These are phyloP conservation scores for Xylaria sp. DNA, from an alignment of 2,329 filamentous ascomycete genomes.

Conservation along the genomic window DNA sequence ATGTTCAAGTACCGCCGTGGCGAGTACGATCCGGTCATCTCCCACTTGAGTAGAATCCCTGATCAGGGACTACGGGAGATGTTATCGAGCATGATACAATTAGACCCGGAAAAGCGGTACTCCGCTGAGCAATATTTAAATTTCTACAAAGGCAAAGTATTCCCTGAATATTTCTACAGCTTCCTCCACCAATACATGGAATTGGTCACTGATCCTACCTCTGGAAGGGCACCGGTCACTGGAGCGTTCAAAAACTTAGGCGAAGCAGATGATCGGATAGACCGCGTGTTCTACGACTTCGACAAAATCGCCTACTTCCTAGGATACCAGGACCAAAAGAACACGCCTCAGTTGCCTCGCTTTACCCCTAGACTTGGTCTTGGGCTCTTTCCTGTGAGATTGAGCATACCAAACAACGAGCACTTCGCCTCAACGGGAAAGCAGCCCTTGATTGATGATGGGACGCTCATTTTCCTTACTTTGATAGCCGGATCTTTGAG, in stretches of 20 bases:
- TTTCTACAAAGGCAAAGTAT: conserved; percentile 90
- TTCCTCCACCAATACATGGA: conserved; percentile 99
- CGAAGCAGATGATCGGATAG: conserved; percentile 91
- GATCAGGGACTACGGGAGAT: conserved; percentile 87
- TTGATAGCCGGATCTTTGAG: conserved; percentile 87
- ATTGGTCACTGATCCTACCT: conserved; percentile 87
- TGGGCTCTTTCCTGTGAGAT: conserved; percentile 76
- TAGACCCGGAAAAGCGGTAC: conserved; percentile 90
- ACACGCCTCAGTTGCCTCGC: conserved; percentile 38
- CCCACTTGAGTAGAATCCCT: conserved; percentile 83
- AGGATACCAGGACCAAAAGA: conserved; percentile 67
- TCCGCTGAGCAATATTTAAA: conserved; percentile 93
- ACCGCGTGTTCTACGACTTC: conserved; percentile 91
- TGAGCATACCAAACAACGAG: conserved; percentile 86
- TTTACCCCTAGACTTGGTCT: conserved; percentile 58
- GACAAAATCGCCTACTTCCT: conserved; percentile 97
- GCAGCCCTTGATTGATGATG: conserved; percentile 76
- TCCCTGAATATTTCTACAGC: conserved; percentile 95
- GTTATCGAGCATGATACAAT: conserved; percentile 93
- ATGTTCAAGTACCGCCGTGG: conserved; percentile 92
- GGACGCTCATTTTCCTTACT: conserved; percentile 89
- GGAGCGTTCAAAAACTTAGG: conserved; percentile 74
- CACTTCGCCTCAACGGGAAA: conserved; percentile 68
- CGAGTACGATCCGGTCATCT: conserved; percentile 86
- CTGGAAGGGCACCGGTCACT: conserved; percentile 74